Evolutionary conservation across 2,329 filamentous ascomycete genomes (phyloP), one percentile per base, ranked within the genome.

Genomic region (Reticulascus tulasneorum): DNA sequence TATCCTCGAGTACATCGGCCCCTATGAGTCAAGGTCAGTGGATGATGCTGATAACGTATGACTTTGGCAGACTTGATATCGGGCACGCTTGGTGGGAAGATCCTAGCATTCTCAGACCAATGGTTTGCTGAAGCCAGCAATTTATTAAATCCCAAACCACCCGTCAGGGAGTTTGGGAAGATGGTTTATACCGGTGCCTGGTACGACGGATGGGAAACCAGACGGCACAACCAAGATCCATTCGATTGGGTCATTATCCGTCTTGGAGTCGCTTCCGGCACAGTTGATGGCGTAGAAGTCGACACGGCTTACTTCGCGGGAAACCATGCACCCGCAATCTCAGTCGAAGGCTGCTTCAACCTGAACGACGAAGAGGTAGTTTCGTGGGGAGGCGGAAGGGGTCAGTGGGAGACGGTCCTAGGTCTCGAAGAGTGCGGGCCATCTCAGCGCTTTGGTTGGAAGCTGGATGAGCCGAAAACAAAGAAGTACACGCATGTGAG

Each of bases 221-320:
- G 80, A 33, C 65, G 80, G 46, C 80, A 84, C 63, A 84, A 84
- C 58, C 53, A 66, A 9, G 73, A 71, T 41, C 66, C 73, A 1
- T 83, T 82, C 48, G 80, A 84, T 64, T 84, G 78, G 70, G 79
- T 80, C 15, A 66, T 83, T 41, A 71, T 84, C 43, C 73, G 78
- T 37, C 67, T 84, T 6, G 80, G 80, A 30, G 80, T 84, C 23
- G 75, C 83, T 9, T 86, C 81, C 2, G 86, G 85, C 29, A 82
- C 71, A 12, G 75, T 91, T 19, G 73, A 77, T 41, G 86, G 86
- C 12, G 67, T 90, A 30, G 86, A 91, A 63, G 73, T 91, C 45
- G 85, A 91, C 62, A 91, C 86, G 4, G 79, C 84, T 32, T 86
- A 82, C 66, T 93, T 91, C 71, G 80, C 75, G 41, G 86, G 86